phyloP scores from a whole-genome alignment of 768 basidiomycete species.

The Xanthoconium stramineum region DNA sequence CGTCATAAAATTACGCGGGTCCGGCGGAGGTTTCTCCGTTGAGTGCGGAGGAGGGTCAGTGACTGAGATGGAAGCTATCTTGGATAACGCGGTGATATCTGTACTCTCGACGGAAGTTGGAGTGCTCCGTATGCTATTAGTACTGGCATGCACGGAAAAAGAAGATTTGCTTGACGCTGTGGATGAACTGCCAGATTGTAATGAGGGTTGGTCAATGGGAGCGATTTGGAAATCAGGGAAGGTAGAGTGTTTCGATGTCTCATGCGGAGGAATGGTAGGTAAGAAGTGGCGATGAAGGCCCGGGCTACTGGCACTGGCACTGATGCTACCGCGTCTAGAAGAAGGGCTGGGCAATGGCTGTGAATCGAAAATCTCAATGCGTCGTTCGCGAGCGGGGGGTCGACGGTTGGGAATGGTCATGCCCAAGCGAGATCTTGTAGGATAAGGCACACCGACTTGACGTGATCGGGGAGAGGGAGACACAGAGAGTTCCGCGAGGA shows the following conservation, averaged over 20 bases:
- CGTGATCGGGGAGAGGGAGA: slow-evolving; percentile 74
- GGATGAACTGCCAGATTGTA: slow-evolving; percentile 37
- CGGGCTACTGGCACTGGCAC: slow-evolving; percentile 26
- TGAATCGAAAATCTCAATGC: slow-evolving; percentile 81
- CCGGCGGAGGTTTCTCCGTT: not conserved
- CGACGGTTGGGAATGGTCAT: slow-evolving; percentile 59
- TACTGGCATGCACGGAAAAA: slow-evolving; percentile 36
- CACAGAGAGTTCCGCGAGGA: slow-evolving; percentile 60
- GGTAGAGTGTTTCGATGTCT: slow-evolving; percentile 3
- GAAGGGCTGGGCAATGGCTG: slow-evolving; percentile 68
- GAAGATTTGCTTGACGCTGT: slow-evolving; percentile 42
- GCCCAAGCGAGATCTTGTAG: slow-evolving; percentile 59
- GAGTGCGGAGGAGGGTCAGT: slow-evolving; percentile 3
- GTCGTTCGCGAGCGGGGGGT: slow-evolving; percentile 45
- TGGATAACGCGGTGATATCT: slow-evolving; percentile 39
- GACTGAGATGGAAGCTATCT: slow-evolving; percentile 26
- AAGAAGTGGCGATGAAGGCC: slow-evolving; percentile 18
- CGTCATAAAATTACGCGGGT: not conserved
- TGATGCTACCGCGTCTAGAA: slow-evolving; percentile 28
- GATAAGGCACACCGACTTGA: slow-evolving; percentile 75
- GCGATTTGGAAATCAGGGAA: slow-evolving; percentile 1
- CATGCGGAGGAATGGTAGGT: slow-evolving; percentile 7
- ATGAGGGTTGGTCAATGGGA: slow-evolving; percentile 10
- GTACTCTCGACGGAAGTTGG: slow-evolving; percentile 45
- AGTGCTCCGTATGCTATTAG: slow-evolving; percentile 42